Evolutionary conservation across 1,139 yeast genomes (phyloP).

Genomic region (Debaryomycetaceae sp.): DNA sequence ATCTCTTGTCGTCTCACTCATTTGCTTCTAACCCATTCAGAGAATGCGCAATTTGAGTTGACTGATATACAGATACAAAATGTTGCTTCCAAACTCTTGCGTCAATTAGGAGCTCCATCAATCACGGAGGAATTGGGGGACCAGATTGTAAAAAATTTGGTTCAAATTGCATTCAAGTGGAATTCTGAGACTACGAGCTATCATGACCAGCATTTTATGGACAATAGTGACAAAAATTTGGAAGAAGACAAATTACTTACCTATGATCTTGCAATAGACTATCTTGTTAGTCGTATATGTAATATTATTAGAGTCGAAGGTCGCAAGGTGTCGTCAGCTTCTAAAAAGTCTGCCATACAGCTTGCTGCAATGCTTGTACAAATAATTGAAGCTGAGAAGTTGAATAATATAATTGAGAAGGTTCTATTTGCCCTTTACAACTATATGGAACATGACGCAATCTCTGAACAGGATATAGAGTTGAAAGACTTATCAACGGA

Average conservation of each 20-base stretch:
- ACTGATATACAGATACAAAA: conserved; percentile 51
- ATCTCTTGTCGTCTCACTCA: conserved; percentile 63
- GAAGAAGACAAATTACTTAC: conserved; percentile 20
- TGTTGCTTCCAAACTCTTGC: conserved; percentile 63
- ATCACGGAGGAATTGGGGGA: conserved; percentile 62
- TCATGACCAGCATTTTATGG: conserved; percentile 10
- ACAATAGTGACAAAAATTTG: conserved; percentile 14
- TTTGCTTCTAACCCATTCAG: conserved; percentile 42
- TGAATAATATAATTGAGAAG: conserved; percentile 39
- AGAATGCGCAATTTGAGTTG: conserved; percentile 28
- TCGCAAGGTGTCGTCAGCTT: conserved; percentile 47
- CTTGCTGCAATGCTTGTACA: conserved; percentile 56
- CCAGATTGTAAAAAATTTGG: conserved; percentile 67
- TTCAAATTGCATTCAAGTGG: conserved; percentile 64
- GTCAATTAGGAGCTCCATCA: conserved; percentile 79
- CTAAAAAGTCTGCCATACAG: conserved; percentile 68
- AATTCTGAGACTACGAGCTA: conserved; percentile 41
- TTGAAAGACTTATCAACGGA: conserved; percentile 61
- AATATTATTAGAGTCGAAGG: conserved; percentile 64
- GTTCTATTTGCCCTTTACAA: conserved; percentile 61
- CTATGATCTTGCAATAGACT: conserved; percentile 50
- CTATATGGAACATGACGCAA: conserved; percentile 44
- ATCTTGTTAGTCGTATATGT: conserved; percentile 60
- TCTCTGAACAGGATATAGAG: conserved; percentile 47
- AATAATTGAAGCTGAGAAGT: conserved; percentile 35